Percentiles rank a stretch among this genome's conserved stretches.
Conservation (phyloP, 179 eudicot species). For the Pouteria campechiana region DNA sequence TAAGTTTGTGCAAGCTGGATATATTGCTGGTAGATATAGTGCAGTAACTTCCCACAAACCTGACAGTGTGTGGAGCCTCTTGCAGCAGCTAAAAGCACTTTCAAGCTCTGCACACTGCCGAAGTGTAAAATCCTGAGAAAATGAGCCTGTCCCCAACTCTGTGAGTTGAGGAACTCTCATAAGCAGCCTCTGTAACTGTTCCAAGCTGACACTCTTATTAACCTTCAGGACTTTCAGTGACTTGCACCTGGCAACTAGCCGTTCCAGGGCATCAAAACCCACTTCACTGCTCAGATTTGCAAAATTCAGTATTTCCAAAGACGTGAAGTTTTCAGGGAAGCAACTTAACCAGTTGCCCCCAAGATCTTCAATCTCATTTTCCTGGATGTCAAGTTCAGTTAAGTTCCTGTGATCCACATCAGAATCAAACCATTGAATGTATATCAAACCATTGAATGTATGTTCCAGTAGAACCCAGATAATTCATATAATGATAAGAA, state of each 20-base stretch:
- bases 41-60: conserved; percentile 64
- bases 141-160: conserved; percentile 76
- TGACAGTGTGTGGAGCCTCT: conserved; percentile 41
- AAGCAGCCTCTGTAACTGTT: conserved; percentile 54
- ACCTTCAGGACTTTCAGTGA: conserved; percentile 55
- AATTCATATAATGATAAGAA: too few species aligned
- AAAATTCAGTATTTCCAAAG: conserved; percentile 69
- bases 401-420: conserved; percentile 46
- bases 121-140: conserved; percentile 54
- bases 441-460: too few species aligned
- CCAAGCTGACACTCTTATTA: conserved; percentile 49
- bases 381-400: conserved; percentile 86
- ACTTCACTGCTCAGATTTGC: conserved; percentile 54
- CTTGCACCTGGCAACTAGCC: conserved; percentile 58
- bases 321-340: conserved; percentile 63
- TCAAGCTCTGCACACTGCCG: conserved; percentile 31
- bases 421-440: too few species aligned
- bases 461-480: too few species aligned
- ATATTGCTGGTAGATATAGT: conserved; percentile 41
- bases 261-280: conserved; percentile 53
- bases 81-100: conserved; percentile 41
- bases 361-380: conserved; percentile 59
- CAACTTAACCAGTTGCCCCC: conserved; percentile 73
- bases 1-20: conserved; percentile 47
- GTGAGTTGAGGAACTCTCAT: conserved; percentile 44